Evolutionary conservation across 2,329 filamentous ascomycete genomes (phyloP).

Genomic region (Pochonia chlamydosporia): DNA sequence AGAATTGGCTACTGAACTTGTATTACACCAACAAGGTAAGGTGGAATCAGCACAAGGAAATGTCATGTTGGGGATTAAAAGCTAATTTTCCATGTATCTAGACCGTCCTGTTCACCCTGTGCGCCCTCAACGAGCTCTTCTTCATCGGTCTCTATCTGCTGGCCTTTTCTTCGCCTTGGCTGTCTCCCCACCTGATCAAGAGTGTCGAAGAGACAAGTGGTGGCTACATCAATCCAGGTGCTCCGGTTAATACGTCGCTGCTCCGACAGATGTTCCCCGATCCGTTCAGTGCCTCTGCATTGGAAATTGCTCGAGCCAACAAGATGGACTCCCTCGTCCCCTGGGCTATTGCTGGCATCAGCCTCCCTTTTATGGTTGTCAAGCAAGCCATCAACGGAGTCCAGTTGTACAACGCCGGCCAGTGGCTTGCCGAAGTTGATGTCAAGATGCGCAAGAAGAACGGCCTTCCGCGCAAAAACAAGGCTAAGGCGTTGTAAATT

Average conservation of each 20-base stretch:
- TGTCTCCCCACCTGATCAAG: slow-evolving; percentile 77
- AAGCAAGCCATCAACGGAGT: slow-evolving; percentile 95
- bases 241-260: slow-evolving; percentile 62
- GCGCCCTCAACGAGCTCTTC: slow-evolving; percentile 88
- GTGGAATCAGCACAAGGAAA: slow-evolving; percentile 20
- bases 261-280: slow-evolving; percentile 75
- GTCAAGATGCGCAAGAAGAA: slow-evolving; percentile 51
- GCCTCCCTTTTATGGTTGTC: slow-evolving; percentile 77
- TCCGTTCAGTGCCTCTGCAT: slow-evolving; percentile 85
- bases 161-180: slow-evolving; percentile 85
- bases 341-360: slow-evolving; percentile 72
- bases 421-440: slow-evolving; percentile 91
- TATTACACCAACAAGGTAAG: slow-evolving; percentile 97
- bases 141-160: slow-evolving; percentile 98
- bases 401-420: slow-evolving; percentile 88
- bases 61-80: not conserved
- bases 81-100: slow-evolving; percentile 28
- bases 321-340: slow-evolving; percentile 71
- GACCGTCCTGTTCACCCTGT: slow-evolving; percentile 88
- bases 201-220: slow-evolving; percentile 49
- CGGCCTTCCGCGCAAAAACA: slow-evolving; percentile 46
- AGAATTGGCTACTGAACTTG: slow-evolving; percentile 84
- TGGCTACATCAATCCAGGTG: slow-evolving; percentile 56
- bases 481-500: slow-evolving; percentile 25
- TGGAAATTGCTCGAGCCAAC: slow-evolving; percentile 89